Percentiles rank a stretch among this genome's conserved stretches.
phyloP scores from a whole-genome alignment of 805 yeast genomes.

The Aciculoconidium aculeatum region DNA sequence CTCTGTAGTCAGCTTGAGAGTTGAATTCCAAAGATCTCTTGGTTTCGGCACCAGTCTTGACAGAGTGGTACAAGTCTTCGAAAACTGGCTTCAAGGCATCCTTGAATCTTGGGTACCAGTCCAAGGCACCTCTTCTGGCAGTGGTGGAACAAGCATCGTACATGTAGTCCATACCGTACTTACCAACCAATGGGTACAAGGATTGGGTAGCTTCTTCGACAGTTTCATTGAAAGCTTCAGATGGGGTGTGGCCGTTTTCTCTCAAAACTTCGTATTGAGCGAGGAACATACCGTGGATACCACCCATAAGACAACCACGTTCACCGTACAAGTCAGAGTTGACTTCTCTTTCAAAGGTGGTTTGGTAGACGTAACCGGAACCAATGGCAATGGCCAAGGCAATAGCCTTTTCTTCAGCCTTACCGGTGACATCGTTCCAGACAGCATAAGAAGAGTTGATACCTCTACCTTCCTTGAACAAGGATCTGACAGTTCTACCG shows the following conservation, averaged over 20 bases:
- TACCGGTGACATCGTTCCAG: conserved; percentile 98
- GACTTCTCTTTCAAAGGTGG: conserved; percentile 98
- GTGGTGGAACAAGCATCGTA: conserved; percentile 99
- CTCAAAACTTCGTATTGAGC: conserved; percentile 99
- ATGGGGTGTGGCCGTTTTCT: conserved; percentile 99
- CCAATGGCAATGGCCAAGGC: conserved; percentile 99
- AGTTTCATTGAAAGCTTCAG: conserved; percentile 99
- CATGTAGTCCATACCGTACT: conserved; percentile 99
- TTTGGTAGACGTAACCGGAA: conserved; percentile 99
- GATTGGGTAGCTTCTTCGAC: conserved; percentile 99
- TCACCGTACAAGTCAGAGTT: conserved; percentile 99
- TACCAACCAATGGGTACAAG: conserved; percentile 96
- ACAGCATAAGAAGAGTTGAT: conserved; percentile 99
- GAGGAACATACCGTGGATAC: conserved; percentile 99
- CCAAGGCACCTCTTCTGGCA: conserved; percentile 99
- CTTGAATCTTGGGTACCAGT: conserved; percentile 99
- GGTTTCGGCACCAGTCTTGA: conserved; percentile 95
- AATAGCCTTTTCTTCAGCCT: conserved; percentile 98
- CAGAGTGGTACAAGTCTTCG: conserved; percentile 91
- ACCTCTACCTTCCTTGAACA: conserved; percentile 99
- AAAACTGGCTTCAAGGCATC: conserved; percentile 98
- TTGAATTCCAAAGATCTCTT: conserved; percentile 97
- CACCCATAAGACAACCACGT: conserved; percentile 99
- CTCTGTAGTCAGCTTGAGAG: conserved; percentile 98
- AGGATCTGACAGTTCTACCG: conserved; percentile 98